phyloP scores from a whole-genome alignment of 306 rosid species.

The Sophora flavescens region DNA sequence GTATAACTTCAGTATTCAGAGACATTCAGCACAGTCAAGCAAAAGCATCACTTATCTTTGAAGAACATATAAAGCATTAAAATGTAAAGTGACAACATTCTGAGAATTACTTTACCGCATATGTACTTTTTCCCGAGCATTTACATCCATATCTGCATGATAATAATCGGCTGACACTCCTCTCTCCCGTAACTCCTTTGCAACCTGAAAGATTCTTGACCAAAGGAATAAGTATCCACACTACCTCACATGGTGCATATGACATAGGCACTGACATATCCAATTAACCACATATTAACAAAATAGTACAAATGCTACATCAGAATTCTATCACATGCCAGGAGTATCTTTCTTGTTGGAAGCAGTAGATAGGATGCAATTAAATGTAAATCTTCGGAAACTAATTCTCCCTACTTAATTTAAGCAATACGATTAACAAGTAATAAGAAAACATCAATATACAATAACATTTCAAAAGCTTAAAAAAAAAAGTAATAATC shows the following conservation, averaged over 20 bases:
- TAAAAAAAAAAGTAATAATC: background rate
- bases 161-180: constrained; percentile 85
- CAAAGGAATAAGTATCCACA: constrained; percentile 33
- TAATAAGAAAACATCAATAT: background rate
- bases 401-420: constrained; percentile 6
- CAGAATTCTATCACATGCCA: constrained; percentile 18
- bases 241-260: constrained; percentile 21
- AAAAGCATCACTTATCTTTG: constrained; percentile 11
- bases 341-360: constrained; percentile 11
- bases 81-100: constrained; percentile 38
- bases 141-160: constrained; percentile 94
- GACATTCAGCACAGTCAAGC: constrained; percentile 35
- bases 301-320: constrained; percentile 13
- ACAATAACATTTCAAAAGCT: background rate
- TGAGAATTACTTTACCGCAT: constrained; percentile 68
- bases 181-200: constrained; percentile 84
- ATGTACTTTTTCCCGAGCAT: constrained; percentile 83
- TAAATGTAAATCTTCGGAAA: background rate
- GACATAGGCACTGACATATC: constrained; percentile 29
- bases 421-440: background rate
- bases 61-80: constrained; percentile 21
- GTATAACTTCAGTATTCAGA: constrained; percentile 25
- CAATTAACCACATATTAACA: background rate
- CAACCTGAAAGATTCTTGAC: constrained; percentile 67
- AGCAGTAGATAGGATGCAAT: constrained; percentile 23